Evolutionary conservation across 2,329 filamentous ascomycete genomes (phyloP).

Genomic region (Aspergillus sp.): DNA sequence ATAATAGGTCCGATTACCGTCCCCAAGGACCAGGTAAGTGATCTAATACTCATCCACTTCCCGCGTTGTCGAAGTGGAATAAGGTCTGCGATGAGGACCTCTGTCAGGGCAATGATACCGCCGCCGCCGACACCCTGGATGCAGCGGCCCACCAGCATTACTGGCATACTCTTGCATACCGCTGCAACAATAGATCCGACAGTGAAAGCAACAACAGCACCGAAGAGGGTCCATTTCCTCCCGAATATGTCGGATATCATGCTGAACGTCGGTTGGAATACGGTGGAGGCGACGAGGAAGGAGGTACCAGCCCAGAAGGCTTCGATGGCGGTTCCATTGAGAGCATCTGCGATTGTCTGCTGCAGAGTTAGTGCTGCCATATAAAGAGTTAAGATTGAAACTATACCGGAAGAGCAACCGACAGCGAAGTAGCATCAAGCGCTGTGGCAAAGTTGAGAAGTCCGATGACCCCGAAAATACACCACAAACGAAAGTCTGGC

Average conservation of each 20-base stretch:
- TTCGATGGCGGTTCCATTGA: too few relatives aligned
- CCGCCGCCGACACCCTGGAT: not conserved
- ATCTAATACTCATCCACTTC: constrained; percentile 3
- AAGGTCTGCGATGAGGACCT: not conserved
- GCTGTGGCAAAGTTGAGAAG: not conserved
- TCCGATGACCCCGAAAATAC: not conserved
- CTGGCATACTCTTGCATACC: not conserved
- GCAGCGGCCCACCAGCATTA: not conserved
- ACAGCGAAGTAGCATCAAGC: not conserved
- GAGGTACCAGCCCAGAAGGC: too few relatives aligned
- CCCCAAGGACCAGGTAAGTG: not conserved
- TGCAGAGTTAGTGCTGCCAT: too few relatives aligned
- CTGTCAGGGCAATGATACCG: not conserved
- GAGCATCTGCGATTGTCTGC: too few relatives aligned
- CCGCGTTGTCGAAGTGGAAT: not conserved
- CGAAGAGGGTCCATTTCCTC: not conserved
- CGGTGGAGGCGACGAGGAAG: too few relatives aligned
- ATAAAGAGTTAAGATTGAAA: too few relatives aligned
- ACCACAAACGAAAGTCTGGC: not conserved
- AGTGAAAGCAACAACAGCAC: not conserved
- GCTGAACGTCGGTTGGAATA: too few relatives aligned
- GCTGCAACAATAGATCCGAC: not conserved
- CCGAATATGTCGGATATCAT: too few relatives aligned
- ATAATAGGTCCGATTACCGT: not conserved
- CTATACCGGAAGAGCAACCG: not conserved